These are phyloP conservation scores for Chytriomyces sp. DNA, from an alignment of 192 early-diverging fungal species.

Conservation along the genomic window DNA sequence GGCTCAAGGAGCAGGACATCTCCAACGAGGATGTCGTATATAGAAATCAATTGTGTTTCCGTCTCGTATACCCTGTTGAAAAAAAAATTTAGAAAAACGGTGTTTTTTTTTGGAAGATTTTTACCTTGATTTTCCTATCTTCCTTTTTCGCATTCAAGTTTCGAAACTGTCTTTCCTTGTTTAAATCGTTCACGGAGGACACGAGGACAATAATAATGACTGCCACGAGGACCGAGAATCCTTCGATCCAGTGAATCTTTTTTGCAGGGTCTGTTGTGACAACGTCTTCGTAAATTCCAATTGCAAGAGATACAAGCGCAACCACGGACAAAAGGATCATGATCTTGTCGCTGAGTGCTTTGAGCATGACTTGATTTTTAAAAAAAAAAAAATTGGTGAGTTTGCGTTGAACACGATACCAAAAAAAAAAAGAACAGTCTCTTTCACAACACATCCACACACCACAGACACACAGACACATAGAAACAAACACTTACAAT, in stretches of 20 bases:
- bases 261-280: conserved; percentile 63
- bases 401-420: no score
- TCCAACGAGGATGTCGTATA: conserved; percentile 87
- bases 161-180: conserved; percentile 88
- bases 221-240: conserved; percentile 79
- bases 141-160: conserved; percentile 88
- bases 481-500: conserved; percentile 42
- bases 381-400: neutral
- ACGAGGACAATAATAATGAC: conserved; percentile 42
- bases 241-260: conserved; percentile 52
- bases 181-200: conserved; percentile 54
- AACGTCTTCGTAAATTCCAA: conserved; percentile 84
- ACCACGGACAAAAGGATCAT: conserved; percentile 87
- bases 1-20: conserved; percentile 88
- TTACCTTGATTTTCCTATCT: conserved; percentile 76
- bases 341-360: conserved; percentile 56
- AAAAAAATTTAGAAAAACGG: conserved; percentile 50
- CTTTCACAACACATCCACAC: no score
- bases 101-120: no score
- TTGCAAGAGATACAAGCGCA: conserved; percentile 78
- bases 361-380: conserved; percentile 12
- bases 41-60: conserved; percentile 77
- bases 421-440: neutral
- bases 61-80: conserved; percentile 66
- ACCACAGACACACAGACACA: neutral